Evolutionary conservation across 805 yeast genomes (phyloP), one percentile per base, ranked within the genome.

Genomic region (Lachancea nothofagi): DNA sequence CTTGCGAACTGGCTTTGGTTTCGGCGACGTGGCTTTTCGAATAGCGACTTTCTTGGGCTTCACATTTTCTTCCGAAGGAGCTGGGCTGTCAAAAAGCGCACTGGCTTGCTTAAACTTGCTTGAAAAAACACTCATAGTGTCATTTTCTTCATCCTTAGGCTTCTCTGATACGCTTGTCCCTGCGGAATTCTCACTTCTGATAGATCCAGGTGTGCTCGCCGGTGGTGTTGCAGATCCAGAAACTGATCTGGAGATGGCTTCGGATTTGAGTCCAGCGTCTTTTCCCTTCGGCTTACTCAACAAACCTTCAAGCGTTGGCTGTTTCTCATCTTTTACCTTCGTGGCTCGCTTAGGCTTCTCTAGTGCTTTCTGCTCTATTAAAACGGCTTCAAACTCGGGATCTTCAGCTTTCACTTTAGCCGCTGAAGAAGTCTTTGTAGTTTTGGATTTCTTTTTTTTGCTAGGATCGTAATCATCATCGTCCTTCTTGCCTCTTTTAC

Each of bases 381-480:
- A 15, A 13, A 52, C 41, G 37, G 58, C 54, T 36, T 59, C 51
- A 29, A 54, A 57, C 29, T 53, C 50, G 12, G 51, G 45, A 17
- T 55, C 51, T 41, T 60, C 60, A 9, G 49, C 30, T 29, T 55
- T 53, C 8, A 56, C 47, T 26, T 53, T 50, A 18, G 51, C 44
- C 10, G 41, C 26, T 13, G 45, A 33, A 1, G 47, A 40, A 36
- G 49, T 53, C 41, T 41, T 55, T 22, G 51, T 40, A 36, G 49
- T 53, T 41, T 41, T 55, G 24, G 51, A 49, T 41, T 52, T 58
- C 42, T 51, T 50, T 29, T 49, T 47, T 23, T 47, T 51, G 9
- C 50, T 36, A 7, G 52, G 49, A 7, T 51, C 51, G 37, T 63
- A 63, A 13, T 57, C 65, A 35, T 59, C 66, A 25, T 62, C 67